phyloP scores from a whole-genome alignment of 2,329 filamentous ascomycete genomes.

The Stemphylium lycopersici region DNA sequence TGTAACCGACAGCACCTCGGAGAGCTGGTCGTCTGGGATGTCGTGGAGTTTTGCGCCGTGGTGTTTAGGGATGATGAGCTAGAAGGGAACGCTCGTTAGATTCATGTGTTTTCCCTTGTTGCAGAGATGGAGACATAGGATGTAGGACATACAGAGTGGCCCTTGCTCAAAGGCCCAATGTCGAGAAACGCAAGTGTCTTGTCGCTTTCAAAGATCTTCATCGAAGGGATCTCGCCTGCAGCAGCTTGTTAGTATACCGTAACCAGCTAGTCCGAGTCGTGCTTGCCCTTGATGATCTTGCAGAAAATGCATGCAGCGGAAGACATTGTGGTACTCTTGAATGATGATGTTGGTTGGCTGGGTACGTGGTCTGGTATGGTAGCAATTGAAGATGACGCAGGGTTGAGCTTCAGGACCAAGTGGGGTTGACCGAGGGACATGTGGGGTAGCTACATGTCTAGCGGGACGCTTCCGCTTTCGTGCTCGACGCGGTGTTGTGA shows the following conservation, averaged over 20 bases:
- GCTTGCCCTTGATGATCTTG: conserved; percentile 90
- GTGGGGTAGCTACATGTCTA: conserved; percentile 26
- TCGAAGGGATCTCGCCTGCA: conserved; percentile 88
- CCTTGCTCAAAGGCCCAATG: conserved; percentile 85
- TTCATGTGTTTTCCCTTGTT: too few relatives aligned
- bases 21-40: conserved; percentile 86
- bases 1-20: conserved; percentile 81
- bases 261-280: not conserved
- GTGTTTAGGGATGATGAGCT: conserved; percentile 96
- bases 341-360: conserved; percentile 18
- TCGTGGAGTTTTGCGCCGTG: conserved; percentile 92
- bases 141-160: conserved; percentile 75
- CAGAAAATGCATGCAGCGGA: conserved; percentile 90
- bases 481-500: not conserved
- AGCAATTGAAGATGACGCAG: conserved; percentile 16
- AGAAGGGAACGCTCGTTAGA: not conserved
- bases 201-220: conserved; percentile 95
- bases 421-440: conserved; percentile 21
- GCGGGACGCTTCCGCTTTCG: conserved; percentile 5
- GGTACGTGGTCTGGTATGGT: conserved; percentile 24
- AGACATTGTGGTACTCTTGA: conserved; percentile 56
- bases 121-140: too few relatives aligned
- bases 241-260: not conserved
- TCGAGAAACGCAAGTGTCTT: conserved; percentile 96
- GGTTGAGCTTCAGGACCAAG: conserved; percentile 13